Base-by-base conservation (phyloP, 2,329 filamentous ascomycete species). In the Diaporthe nobilis region DNA sequence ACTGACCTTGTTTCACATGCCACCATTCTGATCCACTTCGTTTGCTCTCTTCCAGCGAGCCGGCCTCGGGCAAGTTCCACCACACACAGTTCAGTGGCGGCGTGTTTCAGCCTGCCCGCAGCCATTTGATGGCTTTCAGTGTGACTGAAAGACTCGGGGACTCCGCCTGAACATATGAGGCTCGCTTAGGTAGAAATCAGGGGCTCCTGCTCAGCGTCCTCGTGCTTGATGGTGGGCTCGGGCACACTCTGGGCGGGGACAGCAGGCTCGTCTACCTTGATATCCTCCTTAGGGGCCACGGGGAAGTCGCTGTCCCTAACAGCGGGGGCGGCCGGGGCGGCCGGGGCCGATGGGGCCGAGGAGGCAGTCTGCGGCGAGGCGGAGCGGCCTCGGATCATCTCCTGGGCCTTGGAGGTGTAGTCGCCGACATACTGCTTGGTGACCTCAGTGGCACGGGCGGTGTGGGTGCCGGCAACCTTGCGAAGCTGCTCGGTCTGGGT, bases 371-470 rank as follows among this genome's bases (percentile, higher is more conserved):
- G 85, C 72, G 87, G 84, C 53, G 87, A 85, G 73, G 85, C 81
- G 25, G 85, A 84, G 77, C 85, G 85, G 79, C 88, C 88, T 75
- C 88, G 87, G 79, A 93, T 87, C 82, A 93, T 86, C 79, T 90
- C 87, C 85, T 93, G 91, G 74, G 92, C 91, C 88, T 93, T 93
- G 82, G 88, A 86, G 39, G 91, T 91, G 84, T 93, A 92, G 81
- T 94, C 91, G 55, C 90, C 91, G 80, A 92, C 88, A 81, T 93
- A 92, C 82, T 92, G 89, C 88, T 93, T 93, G 81, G 91, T 91
- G 55, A 92, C 85, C 80, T 90, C 87, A 68, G 91, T 89, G 78
- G 91, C 90, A 79, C 91, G 89, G 71, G 88, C 87, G 65, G 92
- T 91, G 82, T 93, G 91, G 85, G 93, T 90, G 83, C 88, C 89